Evolutionary conservation across 768 basidiomycete genomes (phyloP).

Genomic region (Amanita inopinata): DNA sequence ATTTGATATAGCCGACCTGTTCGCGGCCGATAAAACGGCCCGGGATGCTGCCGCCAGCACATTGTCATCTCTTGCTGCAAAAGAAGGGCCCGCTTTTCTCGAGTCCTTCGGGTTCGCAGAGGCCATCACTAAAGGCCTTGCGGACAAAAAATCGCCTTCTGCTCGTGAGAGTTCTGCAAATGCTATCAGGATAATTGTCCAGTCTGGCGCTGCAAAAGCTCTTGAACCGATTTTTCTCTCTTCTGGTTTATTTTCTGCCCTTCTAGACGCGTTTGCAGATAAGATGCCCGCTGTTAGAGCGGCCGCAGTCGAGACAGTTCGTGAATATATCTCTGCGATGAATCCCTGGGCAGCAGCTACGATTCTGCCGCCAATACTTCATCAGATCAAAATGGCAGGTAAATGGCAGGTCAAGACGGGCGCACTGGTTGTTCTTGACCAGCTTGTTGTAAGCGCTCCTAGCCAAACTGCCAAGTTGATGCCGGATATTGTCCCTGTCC

Average conservation of each 20-base stretch:
- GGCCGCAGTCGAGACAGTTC: constrained; percentile 77
- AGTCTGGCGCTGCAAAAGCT: constrained; percentile 64
- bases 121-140: constrained; percentile 73
- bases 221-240: constrained; percentile 86
- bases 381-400: constrained; percentile 90
- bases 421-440: constrained; percentile 70
- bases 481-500: constrained; percentile 90
- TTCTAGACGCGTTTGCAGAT: constrained; percentile 91
- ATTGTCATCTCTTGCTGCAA: constrained; percentile 69
- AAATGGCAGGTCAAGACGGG: constrained; percentile 98
- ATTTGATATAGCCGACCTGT: constrained; percentile 67
- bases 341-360: constrained; percentile 84
- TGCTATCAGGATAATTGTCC: constrained; percentile 56
- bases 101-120: constrained; percentile 58
- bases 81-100: constrained; percentile 75
- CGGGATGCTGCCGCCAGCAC: constrained; percentile 63
- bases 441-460: constrained; percentile 78
- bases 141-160: constrained; percentile 92
- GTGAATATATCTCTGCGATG: constrained; percentile 63
- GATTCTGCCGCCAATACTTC: constrained; percentile 80
- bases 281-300: constrained; percentile 85
- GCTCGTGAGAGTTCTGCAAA: constrained; percentile 83
- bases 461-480: constrained; percentile 80
- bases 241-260: constrained; percentile 76
- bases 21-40: constrained; percentile 76